Evolutionary conservation across 2,329 filamentous ascomycete genomes (phyloP).

Genomic region (Nigrospora oryzae): DNA sequence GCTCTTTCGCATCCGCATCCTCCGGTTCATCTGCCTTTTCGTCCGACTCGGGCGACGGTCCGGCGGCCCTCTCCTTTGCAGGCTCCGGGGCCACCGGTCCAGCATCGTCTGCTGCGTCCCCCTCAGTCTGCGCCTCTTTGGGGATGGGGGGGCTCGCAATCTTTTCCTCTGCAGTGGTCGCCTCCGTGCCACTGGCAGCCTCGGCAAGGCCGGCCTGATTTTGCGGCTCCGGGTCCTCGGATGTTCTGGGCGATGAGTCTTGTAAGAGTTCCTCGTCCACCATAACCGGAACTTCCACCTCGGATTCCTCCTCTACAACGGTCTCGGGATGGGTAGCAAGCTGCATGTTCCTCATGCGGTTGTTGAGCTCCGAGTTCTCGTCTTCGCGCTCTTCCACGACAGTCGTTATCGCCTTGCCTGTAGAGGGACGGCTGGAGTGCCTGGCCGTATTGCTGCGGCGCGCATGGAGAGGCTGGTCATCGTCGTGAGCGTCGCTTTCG

Average conservation of each 20-base stretch:
- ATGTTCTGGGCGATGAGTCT: constrained; percentile 5
- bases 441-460: constrained; percentile 67
- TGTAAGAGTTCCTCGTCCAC: constrained; percentile 27
- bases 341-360: constrained; percentile 36
- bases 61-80: no score
- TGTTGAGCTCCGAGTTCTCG: constrained; percentile 38
- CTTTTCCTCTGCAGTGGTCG: no score
- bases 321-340: constrained; percentile 43
- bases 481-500: constrained; percentile 28
- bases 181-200: no score
- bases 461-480: constrained; percentile 39
- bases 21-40: no score
- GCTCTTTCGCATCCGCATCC: no score
- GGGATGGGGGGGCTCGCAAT: no score
- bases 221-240: constrained; percentile 5
- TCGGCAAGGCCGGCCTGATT: no score
- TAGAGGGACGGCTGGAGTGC: constrained; percentile 74
- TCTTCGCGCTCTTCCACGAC: constrained; percentile 81
- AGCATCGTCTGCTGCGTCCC: no score
- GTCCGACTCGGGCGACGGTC: no score
- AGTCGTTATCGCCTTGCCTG: constrained; percentile 69
- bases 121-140: no score
- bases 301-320: constrained; percentile 46
- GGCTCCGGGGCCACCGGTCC: no score
- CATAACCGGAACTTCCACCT: constrained; percentile 27